Evolutionary conservation across 2,329 filamentous ascomycete species (phyloP), one percentile per base, ranked within the genome.

Genomic region (Neophaeococcomyces aloes): DNA sequence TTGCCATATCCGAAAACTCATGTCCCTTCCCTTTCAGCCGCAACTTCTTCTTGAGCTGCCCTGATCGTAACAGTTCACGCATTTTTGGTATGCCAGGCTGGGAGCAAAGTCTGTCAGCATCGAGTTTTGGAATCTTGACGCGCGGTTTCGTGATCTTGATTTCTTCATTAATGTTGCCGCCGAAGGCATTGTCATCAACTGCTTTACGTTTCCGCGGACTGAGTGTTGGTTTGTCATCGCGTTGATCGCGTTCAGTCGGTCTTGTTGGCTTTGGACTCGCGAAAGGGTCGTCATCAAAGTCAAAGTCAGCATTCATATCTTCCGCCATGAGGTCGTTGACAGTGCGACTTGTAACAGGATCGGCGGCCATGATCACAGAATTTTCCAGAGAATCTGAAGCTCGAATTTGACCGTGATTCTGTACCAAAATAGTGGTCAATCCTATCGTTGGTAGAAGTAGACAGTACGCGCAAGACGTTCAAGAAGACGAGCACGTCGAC

Each of bases 11-110:
- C 14, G 83, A 81, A 63, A 91, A 96, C 80, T 98, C 91, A 60
- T 96, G 86, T 1, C 88, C 89, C 63, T 94, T 96, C 38, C 91
- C 91, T 60, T 89, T 93, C 54, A 95, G 78, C 17, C 47, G 38
- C 30, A 55, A 31, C 27, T 48, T 53, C 29, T 49, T 48, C 15
- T 50, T 42, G 14, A 52, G 38, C 14, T 51, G 47, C 4, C 46
- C 47, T 3, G 50, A 53, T 19, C 52, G 45, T 13, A 48, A 42
- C 14, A 53, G 44, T 14, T 40, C 76, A 32, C 83, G 79, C 41
- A 98, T 68, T 56, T 82, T 86, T 1, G 86, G 86, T 48, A 98
- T 87, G 1, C 91, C 91, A 37, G 78, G 75, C 15, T 81, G 74
- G 3, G 86, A 91, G 1, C 96, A 71, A n/a, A 96, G 67, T 52